Base-by-base conservation (phyloP, 1,284 basidiomycete genomes). In the Rhodotorula sp. region DNA sequence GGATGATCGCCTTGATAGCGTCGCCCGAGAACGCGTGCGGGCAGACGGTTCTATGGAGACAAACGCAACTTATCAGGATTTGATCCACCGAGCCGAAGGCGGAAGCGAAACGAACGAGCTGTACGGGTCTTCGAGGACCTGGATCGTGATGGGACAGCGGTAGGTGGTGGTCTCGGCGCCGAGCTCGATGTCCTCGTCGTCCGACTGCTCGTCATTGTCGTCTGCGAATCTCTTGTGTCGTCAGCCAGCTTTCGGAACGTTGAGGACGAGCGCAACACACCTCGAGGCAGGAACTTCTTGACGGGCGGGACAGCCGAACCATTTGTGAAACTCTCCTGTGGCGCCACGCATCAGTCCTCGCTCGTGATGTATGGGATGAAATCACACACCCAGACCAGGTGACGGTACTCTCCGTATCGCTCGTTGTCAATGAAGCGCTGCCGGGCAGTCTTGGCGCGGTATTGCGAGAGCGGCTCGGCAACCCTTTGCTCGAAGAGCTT, bases 121-220 rank as follows among this genome's bases (percentile, higher is more conserved):
- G 46, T 62, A 64, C 24, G 74, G 68, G 32, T 75, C 71, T 22
- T 67, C 59, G 48, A 73, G 59, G 36, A 61, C 39, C 10, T 48
- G 30, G 27, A 70, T 64, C 17, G 68, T 65, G 48, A 75, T 60
- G 5, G 74, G 74, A 56, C 74, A 75, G 22, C 56, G 59, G 65
- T 68, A 75, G 67, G 61, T 68, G 46, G 48, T 44, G 20, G 48
- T 51, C 53, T 71, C 64, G 1, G 68, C 71, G 24, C 68, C 69
- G 44, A 73, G 62, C 60, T 73, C 71, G 55, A 73, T 22, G 29
- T 75, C 74, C 53, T 75, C 74, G 58, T 73, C 74, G 20, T 67
- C 67, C 30, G 70, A 71, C 15, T 66, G 68, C 2, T 66, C 68
- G 57, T 72, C 73, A n/a, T 36, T 64, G 7, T 59, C 58, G 44